phyloP scores from a whole-genome alignment of 2,329 filamentous ascomycete species.

The Aspergillaceae sp. region DNA sequence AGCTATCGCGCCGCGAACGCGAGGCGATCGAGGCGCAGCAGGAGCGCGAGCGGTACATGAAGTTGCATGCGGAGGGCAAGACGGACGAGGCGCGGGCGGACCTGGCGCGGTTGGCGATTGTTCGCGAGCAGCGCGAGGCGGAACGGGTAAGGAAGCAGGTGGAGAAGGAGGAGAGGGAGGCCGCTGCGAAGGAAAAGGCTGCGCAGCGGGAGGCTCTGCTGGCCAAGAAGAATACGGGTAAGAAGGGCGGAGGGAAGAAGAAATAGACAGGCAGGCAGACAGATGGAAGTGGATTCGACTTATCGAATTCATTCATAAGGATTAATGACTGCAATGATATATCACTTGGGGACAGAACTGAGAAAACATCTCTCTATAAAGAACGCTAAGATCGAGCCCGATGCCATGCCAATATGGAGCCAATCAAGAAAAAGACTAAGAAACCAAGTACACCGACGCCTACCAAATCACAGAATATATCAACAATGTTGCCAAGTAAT shows the following conservation, averaged over 20 bases:
- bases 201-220: slow-evolving; percentile 30
- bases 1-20: slow-evolving; percentile 59
- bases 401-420: background rate
- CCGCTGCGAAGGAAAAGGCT: slow-evolving; percentile 29
- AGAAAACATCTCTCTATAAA: background rate
- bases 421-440: slow-evolving; percentile 1
- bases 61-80: slow-evolving; percentile 88
- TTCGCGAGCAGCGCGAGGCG: slow-evolving; percentile 76
- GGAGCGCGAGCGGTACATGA: slow-evolving; percentile 83
- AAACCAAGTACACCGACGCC: slow-evolving; percentile 21
- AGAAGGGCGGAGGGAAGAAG: slow-evolving; percentile 16
- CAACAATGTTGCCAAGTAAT: background rate
- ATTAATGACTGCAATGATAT: background rate
- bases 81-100: slow-evolving; percentile 92
- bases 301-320: no score
- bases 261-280: slow-evolving; percentile 4
- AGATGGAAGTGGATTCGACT: no score
- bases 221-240: slow-evolving; percentile 29
- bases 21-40: slow-evolving; percentile 80
- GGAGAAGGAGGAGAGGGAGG: slow-evolving; percentile 49
- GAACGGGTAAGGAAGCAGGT: slow-evolving; percentile 76
- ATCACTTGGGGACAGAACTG: background rate
- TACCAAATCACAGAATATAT: slow-evolving; percentile 3
- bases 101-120: slow-evolving; percentile 69
- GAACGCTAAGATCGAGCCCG: background rate